Base-by-base conservation (phyloP, 768 basidiomycete genomes). In the Mycena sanguinolenta region DNA sequence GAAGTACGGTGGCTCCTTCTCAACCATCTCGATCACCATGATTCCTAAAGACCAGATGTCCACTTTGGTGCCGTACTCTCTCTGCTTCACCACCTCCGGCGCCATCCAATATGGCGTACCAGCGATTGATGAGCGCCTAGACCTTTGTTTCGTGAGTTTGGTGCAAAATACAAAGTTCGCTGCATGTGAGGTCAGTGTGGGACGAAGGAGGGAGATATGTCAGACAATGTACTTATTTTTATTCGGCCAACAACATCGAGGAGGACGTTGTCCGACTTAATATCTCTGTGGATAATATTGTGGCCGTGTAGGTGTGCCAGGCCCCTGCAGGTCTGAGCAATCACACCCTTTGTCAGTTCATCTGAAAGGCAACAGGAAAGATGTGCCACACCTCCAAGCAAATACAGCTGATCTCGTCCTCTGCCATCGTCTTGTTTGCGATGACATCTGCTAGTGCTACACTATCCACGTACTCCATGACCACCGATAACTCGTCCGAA, bases 21-120 rank as follows among this genome's bases (percentile, higher is more conserved):
- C 96, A 72, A 98, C 96, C 97, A 98, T 98, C 86, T 98, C 95
- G 70, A 98, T 98, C 5, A 96, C 96, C 96, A 98, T 97, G 82
- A 98, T 98, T 7, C 96, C 96, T n/a, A 9, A 98, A 87, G 95
- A 96, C 96, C 96, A 98, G 59, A 98, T 96, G 75, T 97, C 96
- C 25, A 97, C 96, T 80, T 97, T 97, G 28, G 95, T 95, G 55
- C 96, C 96, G 77, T 98, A 98, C 80, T 96, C 95, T 82, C 97
- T 97, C 79, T 96, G 94, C 82, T 96, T 97, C n/a, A n/a, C n/a
- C n/a, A n/a, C n/a, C n/a, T n/a, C n/a, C n/a, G n/a, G n/a, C n/a
- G n/a, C n/a, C n/a, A 98, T 98, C 96, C 96, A 97, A 81, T 97
- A 97, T 0, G 96, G 96, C 14, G 96, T 97, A 36, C 96, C 96